Base-by-base conservation (phyloP, 2,329 filamentous ascomycete genomes). In the Fusarium multiceps region DNA sequence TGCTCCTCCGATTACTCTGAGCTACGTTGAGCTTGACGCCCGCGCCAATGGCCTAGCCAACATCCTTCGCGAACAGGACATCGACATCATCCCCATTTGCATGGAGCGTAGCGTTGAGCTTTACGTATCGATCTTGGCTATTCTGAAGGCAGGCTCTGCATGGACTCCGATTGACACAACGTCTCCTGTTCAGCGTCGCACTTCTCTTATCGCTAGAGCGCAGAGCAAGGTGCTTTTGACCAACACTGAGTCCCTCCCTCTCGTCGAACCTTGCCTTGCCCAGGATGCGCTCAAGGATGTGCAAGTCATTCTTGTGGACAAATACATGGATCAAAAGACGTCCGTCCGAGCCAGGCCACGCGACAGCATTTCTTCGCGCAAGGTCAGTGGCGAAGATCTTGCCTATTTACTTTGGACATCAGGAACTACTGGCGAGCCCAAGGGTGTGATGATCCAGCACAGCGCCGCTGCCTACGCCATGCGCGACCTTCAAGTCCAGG, bases 401-500 rank as follows among this genome's bases (percentile, higher is more conserved):
- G 66, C 66, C 1, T 68, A 68, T 27, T 21, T 68, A 0, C 25
- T 68, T 0, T 68, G 66, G 66, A 68, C 65, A 6, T 68, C 66
- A 1, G 66, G 66, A 7, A 68, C 66, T 0, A 68, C 66, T 0
- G 66, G 66, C 2, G 59, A 68, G 4, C 66, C 65, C 10, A 68
- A 68, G 27, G 66, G 66, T 7, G 66, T 68, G 3, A 68, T 68
- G 66, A 55, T 68, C 2, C 66, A 69, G 8, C 66, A 68, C 27
- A 51, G 45, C 2, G 66, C 66, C 3, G 66, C 66, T 0, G 50
- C 65, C 1, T 34, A 66, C 25, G 66, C 66, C 2, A 68, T 68
- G 66, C 46, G 59, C 0, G 66, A 68, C 13, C 41, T 68, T 0
- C 66, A 69, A 45, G 37, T 69, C 3, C 65, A 60, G 3, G 66